Evolutionary conservation across 768 basidiomycete species (phyloP).

Genomic region (Megacollybia marginata): DNA sequence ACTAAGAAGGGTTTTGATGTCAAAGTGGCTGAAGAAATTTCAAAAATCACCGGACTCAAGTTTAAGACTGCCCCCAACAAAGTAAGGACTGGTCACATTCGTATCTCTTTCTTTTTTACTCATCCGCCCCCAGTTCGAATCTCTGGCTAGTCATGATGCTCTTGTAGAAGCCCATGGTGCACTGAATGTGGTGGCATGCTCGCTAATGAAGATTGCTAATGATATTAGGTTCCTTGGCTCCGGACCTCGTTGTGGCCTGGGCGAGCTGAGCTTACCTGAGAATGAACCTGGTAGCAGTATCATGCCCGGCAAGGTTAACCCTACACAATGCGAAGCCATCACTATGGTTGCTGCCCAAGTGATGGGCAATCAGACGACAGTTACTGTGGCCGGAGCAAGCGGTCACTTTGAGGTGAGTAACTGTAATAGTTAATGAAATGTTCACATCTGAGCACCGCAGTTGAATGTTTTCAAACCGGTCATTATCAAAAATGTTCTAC

Average conservation of each 20-base stretch:
- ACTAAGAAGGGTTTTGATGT: constrained; percentile 96
- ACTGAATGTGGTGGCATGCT: constrained; percentile 92
- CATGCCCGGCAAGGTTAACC: constrained; percentile 99
- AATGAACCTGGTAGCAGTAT: constrained; percentile 99
- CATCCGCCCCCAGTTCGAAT: constrained; percentile 69
- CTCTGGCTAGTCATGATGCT: constrained; percentile 96
- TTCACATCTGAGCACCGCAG: constrained; percentile 27
- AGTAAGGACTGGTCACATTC: constrained; percentile 29
- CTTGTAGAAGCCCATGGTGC: constrained; percentile 97
- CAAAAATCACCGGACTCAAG: constrained; percentile 81
- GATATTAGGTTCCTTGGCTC: constrained; percentile 98
- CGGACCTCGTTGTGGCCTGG: constrained; percentile 95
- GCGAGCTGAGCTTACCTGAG: constrained; percentile 90
- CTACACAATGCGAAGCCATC: constrained; percentile 96
- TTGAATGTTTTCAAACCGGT: constrained; percentile 99
- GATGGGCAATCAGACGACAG: constrained; percentile 93
- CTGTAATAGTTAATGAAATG: not conserved
- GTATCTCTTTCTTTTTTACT: not conserved
- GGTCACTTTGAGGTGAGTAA: constrained; percentile 89
- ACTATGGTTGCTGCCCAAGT: constrained; percentile 99
- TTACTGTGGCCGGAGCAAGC: constrained; percentile 87
- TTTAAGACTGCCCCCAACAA: constrained; percentile 99
- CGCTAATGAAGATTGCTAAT: constrained; percentile 98
- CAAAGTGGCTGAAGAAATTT: constrained; percentile 86
- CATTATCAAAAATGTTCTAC: constrained; percentile 95